phyloP scores from a whole-genome alignment of 2,329 filamentous ascomycete genomes.

The Phialophora verrucosa region DNA sequence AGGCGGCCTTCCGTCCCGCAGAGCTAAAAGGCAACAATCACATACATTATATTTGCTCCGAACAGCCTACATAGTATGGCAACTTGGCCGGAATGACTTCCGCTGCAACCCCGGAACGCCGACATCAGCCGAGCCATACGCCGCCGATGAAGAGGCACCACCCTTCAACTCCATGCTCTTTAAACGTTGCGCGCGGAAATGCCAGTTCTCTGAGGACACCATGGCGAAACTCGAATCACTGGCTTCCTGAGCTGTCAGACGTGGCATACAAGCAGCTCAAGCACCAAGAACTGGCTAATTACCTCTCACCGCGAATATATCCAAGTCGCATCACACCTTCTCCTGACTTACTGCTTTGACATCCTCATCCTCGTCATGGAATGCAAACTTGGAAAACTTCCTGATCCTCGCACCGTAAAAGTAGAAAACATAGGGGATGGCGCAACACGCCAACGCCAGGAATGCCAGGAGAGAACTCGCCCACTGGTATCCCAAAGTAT shows the following conservation, averaged over 20 bases:
- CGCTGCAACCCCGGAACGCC: neutral
- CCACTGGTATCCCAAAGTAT: constrained; percentile 75
- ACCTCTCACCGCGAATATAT: neutral
- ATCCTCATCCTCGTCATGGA: constrained; percentile 59
- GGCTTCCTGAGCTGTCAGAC: neutral
- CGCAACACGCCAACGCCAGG: constrained; percentile 76
- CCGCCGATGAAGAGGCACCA: neutral
- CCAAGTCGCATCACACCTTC: constrained; percentile 25
- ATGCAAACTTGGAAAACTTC: constrained; percentile 73
- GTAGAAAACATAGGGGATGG: constrained; percentile 84
- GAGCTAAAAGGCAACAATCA: no score
- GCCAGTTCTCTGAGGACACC: neutral
- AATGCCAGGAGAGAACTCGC: constrained; percentile 75
- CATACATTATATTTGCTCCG: no score
- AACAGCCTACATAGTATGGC: no score
- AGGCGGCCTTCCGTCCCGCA: no score
- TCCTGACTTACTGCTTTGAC: constrained; percentile 2
- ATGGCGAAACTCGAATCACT: neutral
- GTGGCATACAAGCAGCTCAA: neutral
- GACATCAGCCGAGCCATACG: neutral
- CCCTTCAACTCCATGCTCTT: neutral
- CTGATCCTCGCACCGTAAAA: constrained; percentile 75
- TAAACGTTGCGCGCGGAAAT: neutral
- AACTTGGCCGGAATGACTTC: neutral
- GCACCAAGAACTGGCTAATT: neutral